phyloP scores from a whole-genome alignment of 2,329 filamentous ascomycete species.

The Diplocarpon mali region DNA sequence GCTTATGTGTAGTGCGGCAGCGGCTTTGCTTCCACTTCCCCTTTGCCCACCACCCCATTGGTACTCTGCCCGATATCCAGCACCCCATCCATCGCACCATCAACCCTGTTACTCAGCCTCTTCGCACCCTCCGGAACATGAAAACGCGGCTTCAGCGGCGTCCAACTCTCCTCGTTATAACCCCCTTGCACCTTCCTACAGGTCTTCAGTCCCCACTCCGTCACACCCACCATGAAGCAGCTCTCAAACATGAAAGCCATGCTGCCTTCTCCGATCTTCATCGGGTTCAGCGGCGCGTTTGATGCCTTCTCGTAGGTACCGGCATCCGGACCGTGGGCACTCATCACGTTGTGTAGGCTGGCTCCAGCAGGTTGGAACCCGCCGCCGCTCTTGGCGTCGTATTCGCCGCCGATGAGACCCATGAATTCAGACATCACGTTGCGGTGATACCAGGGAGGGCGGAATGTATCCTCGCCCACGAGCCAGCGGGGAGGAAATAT shows the following conservation, averaged over 20 bases:
- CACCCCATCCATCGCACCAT: slow-evolving; percentile 10
- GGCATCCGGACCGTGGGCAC: slow-evolving; percentile 47
- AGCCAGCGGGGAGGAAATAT: slow-evolving; percentile 56
- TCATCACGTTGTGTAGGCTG: slow-evolving; percentile 52
- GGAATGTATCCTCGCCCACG: slow-evolving; percentile 48
- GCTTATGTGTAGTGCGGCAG: too few species aligned
- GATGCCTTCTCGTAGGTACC: slow-evolving; percentile 44
- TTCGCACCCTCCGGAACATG: slow-evolving; percentile 17
- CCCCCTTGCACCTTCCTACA: slow-evolving; percentile 57
- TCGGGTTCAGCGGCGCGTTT: slow-evolving; percentile 40
- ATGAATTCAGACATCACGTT: slow-evolving; percentile 58
- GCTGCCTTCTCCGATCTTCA: slow-evolving; percentile 46
- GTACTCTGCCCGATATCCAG: too few species aligned
- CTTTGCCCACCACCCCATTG: too few species aligned
- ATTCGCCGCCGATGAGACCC: slow-evolving; percentile 50
- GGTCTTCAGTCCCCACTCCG: slow-evolving; percentile 59
- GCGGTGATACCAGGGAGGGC: slow-evolving; percentile 52
- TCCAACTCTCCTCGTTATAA: slow-evolving; percentile 62
- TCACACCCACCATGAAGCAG: slow-evolving; percentile 59
- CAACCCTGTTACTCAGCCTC: slow-evolving; percentile 20
- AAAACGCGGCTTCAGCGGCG: slow-evolving; percentile 39
- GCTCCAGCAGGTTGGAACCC: slow-evolving; percentile 51
- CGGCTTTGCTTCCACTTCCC: too few species aligned
- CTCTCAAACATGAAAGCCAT: slow-evolving; percentile 58
- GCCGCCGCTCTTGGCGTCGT: slow-evolving; percentile 45